phyloP scores from a whole-genome alignment of 805 yeast species.

The Starmerella roubikii region DNA sequence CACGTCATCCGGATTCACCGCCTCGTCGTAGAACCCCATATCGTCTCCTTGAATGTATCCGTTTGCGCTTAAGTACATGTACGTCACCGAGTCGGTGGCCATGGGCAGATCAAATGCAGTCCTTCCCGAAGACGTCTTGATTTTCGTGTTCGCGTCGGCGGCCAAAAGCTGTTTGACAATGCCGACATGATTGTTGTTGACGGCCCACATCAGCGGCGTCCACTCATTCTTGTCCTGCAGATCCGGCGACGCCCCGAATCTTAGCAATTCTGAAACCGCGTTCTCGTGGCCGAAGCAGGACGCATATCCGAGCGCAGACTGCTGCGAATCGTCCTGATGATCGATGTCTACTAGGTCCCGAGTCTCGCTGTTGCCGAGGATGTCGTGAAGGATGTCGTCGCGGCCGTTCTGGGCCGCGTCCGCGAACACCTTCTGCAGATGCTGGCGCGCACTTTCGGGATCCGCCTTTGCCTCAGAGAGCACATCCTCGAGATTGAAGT shows the following conservation, averaged over 20 bases:
- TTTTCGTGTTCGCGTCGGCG: constrained; percentile 31
- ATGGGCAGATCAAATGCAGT: constrained; percentile 12
- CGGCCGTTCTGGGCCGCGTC: constrained; percentile 29
- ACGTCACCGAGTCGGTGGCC: constrained; percentile 11
- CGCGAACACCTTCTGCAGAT: constrained; percentile 24
- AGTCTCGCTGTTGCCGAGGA: constrained; percentile 22
- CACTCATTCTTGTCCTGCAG: constrained; percentile 29
- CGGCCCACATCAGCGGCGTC: constrained; percentile 89
- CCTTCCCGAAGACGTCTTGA: constrained; percentile 30
- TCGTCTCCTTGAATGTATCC: constrained; percentile 6
- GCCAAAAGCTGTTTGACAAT: constrained; percentile 60
- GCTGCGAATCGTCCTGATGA: constrained; percentile 27
- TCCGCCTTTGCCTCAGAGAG: constrained; percentile 5
- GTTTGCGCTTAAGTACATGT: constrained; percentile 8
- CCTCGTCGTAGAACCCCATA: constrained; percentile 16
- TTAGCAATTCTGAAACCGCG: constrained; percentile 26
- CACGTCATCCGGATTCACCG: constrained; percentile 17
- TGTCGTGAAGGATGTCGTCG: constrained; percentile 19
- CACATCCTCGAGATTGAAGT: constrained; percentile 4
- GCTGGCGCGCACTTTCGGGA: constrained; percentile 6
- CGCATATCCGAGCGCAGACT: constrained; percentile 30
- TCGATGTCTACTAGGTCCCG: constrained; percentile 23
- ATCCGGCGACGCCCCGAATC: constrained; percentile 28
- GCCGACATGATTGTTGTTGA: constrained; percentile 75
- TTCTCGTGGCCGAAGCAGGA: constrained; percentile 30